Evolutionary conservation across 2,329 filamentous ascomycete genomes (phyloP), one percentile per base, ranked within the genome.

Genomic region (Apiospora aurea): DNA sequence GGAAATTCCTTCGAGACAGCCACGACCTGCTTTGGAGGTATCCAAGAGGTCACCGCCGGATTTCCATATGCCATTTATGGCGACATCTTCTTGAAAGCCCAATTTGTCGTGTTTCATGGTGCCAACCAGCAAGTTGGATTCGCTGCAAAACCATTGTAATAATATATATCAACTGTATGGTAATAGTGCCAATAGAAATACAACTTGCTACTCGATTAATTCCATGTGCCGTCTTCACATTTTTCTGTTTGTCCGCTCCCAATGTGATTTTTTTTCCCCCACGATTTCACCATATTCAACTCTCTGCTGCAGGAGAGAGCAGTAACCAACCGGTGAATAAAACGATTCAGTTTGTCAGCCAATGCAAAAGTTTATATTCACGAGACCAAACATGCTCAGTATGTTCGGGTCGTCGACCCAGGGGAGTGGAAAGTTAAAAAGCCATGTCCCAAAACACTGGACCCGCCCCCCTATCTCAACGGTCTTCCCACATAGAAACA

Each of bases 41-140:
- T 93, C 44, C 91, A 93, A 82, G 90, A 87, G 91, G 91, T 86
- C 67, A 86, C 89, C 49, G 90, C 90, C 2, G 81, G 82, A 69
- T 82, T 88, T 78, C 78, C 82, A 2, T 90, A 92, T 75, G 90
- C 92, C 77, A 91, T 93, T 66, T 82, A 91, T 21, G 91, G 91
- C 6, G 90, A 89, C 75, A 87, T 87, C 1, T 91, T 91, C 77
- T 80, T 93, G 80, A 92, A 91, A 83, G 85, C 84, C 76, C 86
- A 89, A 78, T 91, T 89, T 76, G 88, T 88, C 67, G 85, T 92
- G 69, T 90, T 90, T 75, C 86, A 89, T 77, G 73, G 73, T 41
- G 44, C 57, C 70, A 81, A 80, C 2, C 82, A 80, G 34, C 76
- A 78, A 69, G 75, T 85, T 51, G 83, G 83, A 34, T 84, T 84